Conservation (phyloP, 169 alveolate genomes). For the Nephromyces sp. region DNA sequence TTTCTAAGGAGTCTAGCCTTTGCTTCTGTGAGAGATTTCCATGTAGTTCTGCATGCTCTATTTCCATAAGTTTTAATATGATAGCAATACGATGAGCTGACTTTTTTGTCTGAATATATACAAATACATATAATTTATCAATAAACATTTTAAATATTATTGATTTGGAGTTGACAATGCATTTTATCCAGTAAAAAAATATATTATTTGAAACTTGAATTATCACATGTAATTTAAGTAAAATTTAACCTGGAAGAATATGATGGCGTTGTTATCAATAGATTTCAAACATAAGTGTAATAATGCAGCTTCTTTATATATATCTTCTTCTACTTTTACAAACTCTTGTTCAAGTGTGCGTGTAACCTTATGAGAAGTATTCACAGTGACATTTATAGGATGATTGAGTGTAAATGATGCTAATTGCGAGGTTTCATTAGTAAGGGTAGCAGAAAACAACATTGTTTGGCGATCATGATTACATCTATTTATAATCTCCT, state of each 20-base stretch:
- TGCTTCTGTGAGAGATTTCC: conserved; percentile 84
- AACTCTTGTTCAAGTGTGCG: conserved; percentile 19
- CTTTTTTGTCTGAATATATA: conserved; percentile 69
- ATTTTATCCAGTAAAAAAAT: too few relatives aligned
- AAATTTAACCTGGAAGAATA: conserved; percentile 24
- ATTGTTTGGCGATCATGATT: conserved; percentile 60
- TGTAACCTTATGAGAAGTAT: conserved; percentile 4
- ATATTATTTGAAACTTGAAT: too few relatives aligned
- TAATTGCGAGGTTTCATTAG: conserved; percentile 62
- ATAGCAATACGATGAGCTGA: conserved; percentile 77
- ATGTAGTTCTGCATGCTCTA: conserved; percentile 83
- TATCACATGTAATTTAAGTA: not conserved
- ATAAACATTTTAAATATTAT: too few relatives aligned
- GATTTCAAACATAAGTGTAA: conserved; percentile 22
- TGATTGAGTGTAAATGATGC: conserved; percentile 60
- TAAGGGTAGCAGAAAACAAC: conserved; percentile 78
- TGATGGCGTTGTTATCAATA: not conserved
- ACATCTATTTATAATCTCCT: conserved; percentile 40
- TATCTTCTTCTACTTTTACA: conserved; percentile 13
- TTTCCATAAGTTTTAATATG: conserved; percentile 64
- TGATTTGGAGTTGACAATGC: too few relatives aligned
- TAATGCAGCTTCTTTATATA: conserved; percentile 23
- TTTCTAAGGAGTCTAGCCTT: conserved; percentile 79
- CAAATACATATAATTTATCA: too few relatives aligned
- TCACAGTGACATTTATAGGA: conserved; percentile 40